phyloP scores from a whole-genome alignment of 192 early-diverging fungal species.

The Coemansia sp. region DNA sequence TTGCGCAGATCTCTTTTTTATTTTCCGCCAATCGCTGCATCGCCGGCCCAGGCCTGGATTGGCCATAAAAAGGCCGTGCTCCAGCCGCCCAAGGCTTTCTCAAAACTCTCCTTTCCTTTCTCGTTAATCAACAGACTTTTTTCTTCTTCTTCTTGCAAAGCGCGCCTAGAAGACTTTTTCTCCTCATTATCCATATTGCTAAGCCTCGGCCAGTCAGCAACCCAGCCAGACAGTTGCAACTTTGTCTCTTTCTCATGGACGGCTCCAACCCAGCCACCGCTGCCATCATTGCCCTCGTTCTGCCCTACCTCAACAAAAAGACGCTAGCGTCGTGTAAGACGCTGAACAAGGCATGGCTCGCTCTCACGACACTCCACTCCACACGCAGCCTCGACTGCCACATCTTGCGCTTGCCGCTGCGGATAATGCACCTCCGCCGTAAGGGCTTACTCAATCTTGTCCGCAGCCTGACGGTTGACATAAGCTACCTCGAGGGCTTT shows the following conservation, averaged over 20 bases:
- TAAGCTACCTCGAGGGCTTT: conserved; percentile 48
- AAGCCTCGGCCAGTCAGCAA: too few species aligned
- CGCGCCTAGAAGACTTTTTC: not conserved
- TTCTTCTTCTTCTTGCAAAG: conserved; percentile 3
- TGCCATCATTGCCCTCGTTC: conserved; percentile 39
- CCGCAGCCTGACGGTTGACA: conserved; percentile 42
- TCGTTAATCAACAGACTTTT: conserved; percentile 3
- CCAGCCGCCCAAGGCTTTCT: conserved; percentile 5
- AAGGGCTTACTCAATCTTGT: conserved; percentile 30
- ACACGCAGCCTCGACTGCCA: conserved; percentile 48
- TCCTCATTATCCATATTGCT: not conserved
- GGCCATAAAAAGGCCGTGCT: conserved; percentile 37
- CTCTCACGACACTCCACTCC: conserved; percentile 35
- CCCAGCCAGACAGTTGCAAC: too few species aligned
- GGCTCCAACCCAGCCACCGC: conserved; percentile 40
- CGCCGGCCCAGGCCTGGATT: conserved; percentile 27
- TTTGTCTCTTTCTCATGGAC: conserved; percentile 20
- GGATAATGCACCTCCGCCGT: conserved; percentile 44
- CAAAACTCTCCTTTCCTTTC: not conserved
- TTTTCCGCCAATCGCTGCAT: conserved; percentile 41
- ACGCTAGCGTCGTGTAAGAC: conserved; percentile 29
- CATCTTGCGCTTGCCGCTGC: conserved; percentile 44
- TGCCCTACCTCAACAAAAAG: conserved; percentile 37
- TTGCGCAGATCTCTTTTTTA: conserved; percentile 24
- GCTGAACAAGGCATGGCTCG: conserved; percentile 42